These are phyloP conservation scores for Chytriomyces confervae DNA, from an alignment of 192 early-diverging fungal species.

Conservation along the genomic window DNA sequence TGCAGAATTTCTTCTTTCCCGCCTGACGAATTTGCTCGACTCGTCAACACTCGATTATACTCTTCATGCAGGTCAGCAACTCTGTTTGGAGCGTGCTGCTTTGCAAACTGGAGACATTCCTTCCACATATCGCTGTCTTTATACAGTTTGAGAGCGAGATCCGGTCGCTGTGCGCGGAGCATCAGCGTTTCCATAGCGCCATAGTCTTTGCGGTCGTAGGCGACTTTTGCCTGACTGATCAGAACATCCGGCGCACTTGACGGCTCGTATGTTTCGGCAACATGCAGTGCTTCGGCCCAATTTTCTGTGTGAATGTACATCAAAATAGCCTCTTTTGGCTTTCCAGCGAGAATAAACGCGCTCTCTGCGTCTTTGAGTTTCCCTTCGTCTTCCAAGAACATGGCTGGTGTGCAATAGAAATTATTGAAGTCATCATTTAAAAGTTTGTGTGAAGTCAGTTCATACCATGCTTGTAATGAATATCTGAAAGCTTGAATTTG, in stretches of 20 bases:
- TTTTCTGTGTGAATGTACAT: slow-evolving; percentile 76
- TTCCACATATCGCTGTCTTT: slow-evolving; percentile 66
- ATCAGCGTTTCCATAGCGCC: slow-evolving; percentile 60
- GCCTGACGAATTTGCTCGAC: slow-evolving; percentile 43
- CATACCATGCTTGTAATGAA: slow-evolving; percentile 73
- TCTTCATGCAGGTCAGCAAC: slow-evolving; percentile 60
- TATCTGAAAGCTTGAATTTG: slow-evolving; percentile 65
- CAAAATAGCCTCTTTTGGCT: slow-evolving; percentile 71
- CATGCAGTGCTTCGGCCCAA: slow-evolving; percentile 64
- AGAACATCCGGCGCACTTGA: slow-evolving; percentile 60
- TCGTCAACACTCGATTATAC: slow-evolving; percentile 54
- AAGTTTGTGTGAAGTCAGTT: neutral
- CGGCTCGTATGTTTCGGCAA: slow-evolving; percentile 66
- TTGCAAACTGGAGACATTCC: slow-evolving; percentile 65
- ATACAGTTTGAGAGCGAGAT: slow-evolving; percentile 66
- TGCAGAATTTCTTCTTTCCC: slow-evolving; percentile 62
- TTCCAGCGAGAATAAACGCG: slow-evolving; percentile 66
- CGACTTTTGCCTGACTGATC: slow-evolving; percentile 64
- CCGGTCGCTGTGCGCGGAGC: slow-evolving; percentile 65
- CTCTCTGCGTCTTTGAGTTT: slow-evolving; percentile 68
- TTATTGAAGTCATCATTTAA: slow-evolving; percentile 32
- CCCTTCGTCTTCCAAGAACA: slow-evolving; percentile 64
- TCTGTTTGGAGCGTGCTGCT: slow-evolving; percentile 62
- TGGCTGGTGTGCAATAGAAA: slow-evolving; percentile 1
- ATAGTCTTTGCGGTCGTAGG: slow-evolving; percentile 64